Evolutionary conservation across 1,284 basidiomycete genomes (phyloP), one percentile per base, ranked within the genome.

Genomic region (Ceratobasidium sp.): DNA sequence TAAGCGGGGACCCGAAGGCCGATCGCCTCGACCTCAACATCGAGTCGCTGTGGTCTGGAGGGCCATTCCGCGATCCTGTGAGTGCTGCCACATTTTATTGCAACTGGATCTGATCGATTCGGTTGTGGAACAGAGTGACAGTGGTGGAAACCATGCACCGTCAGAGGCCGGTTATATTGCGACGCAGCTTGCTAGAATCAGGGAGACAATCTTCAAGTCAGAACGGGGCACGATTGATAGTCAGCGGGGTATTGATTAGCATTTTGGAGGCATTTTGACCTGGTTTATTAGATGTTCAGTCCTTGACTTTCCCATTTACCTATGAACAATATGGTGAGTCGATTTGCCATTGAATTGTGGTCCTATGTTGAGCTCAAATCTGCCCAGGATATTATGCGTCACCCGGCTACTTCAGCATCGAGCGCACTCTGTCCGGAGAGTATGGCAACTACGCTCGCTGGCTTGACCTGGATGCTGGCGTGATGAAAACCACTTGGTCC

Each of bases 21-120:
- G 90, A 92, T 78, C 81, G 81, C 3, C 86, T 84, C 6, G 87
- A 89, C 75, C 80, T 92, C 49, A 91, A 92, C 77, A 88, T 92
- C 60, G 90, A 92, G 77, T 87, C 86, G 14, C 80, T 92, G 12
- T 92, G 90, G 90, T 84, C 86, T 36, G 89, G 89, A 21, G 89
- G 89, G 1, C 87, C 88, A 5, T 90, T 89, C 75, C 82, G 85
- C 61, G 85, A 89, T 76, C 82, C 85, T 23, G 89, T 86, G 75
- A 63, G 83, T 85, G 63, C 75, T 42, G 23, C 6, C 3, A 1
- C 16, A 30, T 28, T 21, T 25, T 61, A 42, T 66, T 42, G 33
- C 30, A 69, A 21, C 71, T 3, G 0, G 14, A 7, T 46, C 73
- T 33, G 67, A 42, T 69, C 72, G 6, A 42, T 23, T 21, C 51